A percentile compares a stretch with the other conserved stretches of the same genome.
These are phyloP conservation scores for Entonaema liquescens DNA, from an alignment of 495 filamentous ascomycete genomes.

Conservation along the genomic window DNA sequence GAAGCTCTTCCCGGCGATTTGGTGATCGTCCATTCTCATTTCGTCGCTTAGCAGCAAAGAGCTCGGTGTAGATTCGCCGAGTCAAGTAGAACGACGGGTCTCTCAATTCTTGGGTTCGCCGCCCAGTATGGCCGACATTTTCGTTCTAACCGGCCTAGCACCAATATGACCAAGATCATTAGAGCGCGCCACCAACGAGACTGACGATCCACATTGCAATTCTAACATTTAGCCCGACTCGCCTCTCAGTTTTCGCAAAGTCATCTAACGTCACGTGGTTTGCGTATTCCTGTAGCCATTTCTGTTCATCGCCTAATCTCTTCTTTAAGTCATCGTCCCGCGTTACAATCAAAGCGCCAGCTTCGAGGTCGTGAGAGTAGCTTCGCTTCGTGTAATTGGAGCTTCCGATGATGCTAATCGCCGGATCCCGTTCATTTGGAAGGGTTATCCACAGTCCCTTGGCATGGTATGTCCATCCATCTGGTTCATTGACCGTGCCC, in stretches of 20 bases:
- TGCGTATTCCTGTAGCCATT: slow-evolving; percentile 79
- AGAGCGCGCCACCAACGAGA: slow-evolving; percentile 75
- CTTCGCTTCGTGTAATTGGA: slow-evolving; percentile 96
- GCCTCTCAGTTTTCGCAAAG: slow-evolving; percentile 78
- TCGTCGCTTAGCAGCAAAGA: not conserved
- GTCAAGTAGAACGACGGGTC: not conserved
- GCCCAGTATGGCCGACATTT: slow-evolving; percentile 8
- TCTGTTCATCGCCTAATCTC: slow-evolving; percentile 77
- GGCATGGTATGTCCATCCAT: slow-evolving; percentile 97
- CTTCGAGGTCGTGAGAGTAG: slow-evolving; percentile 90
- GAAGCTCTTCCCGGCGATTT: slow-evolving; percentile 5
- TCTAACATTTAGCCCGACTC: slow-evolving; percentile 84
- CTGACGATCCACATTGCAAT: slow-evolving; percentile 90
- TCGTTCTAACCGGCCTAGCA: not conserved
- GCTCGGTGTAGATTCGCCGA: not conserved
- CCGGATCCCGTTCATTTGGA: slow-evolving; percentile 66
- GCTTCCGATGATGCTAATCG: slow-evolving; percentile 84
- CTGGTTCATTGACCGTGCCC: slow-evolving; percentile 79
- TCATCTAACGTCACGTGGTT: slow-evolving; percentile 72
- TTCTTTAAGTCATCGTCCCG: slow-evolving; percentile 75
- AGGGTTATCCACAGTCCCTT: slow-evolving; percentile 95
- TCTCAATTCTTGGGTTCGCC: not conserved
- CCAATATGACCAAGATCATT: slow-evolving; percentile 18
- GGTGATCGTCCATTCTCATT: not conserved
- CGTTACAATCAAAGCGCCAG: slow-evolving; percentile 85